A percentile compares a stretch with the other conserved stretches of the same genome.
Evolutionary conservation across 345 rosid genomes (phyloP).

Genomic region (Ailanthus altissimus): DNA sequence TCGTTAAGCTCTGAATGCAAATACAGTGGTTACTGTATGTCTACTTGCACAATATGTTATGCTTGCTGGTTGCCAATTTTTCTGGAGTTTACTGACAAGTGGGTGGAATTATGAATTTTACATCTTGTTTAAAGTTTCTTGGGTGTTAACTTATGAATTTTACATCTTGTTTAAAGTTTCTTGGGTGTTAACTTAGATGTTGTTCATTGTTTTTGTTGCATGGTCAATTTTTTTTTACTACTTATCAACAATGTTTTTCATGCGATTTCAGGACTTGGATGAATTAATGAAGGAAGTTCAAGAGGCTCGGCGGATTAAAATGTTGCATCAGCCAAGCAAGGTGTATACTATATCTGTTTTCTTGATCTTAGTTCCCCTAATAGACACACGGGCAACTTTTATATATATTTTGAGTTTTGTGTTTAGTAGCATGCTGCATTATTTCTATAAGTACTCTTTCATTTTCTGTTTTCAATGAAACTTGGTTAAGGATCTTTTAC

Average conservation of each 20-base stretch:
- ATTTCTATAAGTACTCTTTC: not conserved
- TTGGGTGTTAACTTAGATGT: slow-evolving; percentile 14
- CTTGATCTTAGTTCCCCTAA: slow-evolving; percentile 14
- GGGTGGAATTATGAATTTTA: not conserved
- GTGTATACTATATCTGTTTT: slow-evolving; percentile 37
- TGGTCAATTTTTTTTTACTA: not conserved
- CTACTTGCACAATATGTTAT: not conserved
- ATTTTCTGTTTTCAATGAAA: not conserved
- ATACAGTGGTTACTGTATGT: not conserved
- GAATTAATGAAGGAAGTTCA: slow-evolving; percentile 98
- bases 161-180: not conserved
- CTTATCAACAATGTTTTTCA: not conserved
- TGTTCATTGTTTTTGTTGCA: slow-evolving; percentile 16
- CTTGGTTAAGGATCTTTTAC: not conserved
- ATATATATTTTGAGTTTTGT: not conserved
- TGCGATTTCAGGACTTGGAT: slow-evolving; percentile 71
- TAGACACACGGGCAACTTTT: not conserved
- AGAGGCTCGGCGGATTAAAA: slow-evolving; percentile 96
- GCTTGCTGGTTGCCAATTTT: not conserved
- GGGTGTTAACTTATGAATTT: slow-evolving; percentile 7
- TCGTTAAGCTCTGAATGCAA: not conserved
- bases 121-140: not conserved
- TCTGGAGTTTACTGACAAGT: not conserved
- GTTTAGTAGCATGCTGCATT: not conserved
- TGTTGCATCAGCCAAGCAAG: slow-evolving; percentile 99